Conservation (phyloP, 1,139 yeast genomes). For the Suhomyces yuchorum region DNA sequence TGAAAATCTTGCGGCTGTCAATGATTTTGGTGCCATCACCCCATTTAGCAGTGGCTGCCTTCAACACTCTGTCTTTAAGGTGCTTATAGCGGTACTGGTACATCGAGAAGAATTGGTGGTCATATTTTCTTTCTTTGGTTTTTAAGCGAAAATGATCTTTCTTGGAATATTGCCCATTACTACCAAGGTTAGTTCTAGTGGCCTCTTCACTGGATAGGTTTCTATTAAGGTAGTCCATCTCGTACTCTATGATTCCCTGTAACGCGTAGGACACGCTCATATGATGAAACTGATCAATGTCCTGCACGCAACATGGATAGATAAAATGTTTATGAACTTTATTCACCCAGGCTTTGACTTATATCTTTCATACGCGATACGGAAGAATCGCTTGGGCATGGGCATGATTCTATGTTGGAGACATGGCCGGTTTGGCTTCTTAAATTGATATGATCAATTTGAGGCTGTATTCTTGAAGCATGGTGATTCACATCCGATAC, state of each 20-base stretch:
- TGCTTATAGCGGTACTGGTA: slow-evolving; percentile 64
- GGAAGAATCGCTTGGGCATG: too few relatives aligned
- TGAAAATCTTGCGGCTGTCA: slow-evolving; percentile 37
- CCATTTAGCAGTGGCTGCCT: slow-evolving; percentile 46
- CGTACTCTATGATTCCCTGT: not conserved
- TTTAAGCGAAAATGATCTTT: slow-evolving; percentile 11
- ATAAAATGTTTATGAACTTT: too few relatives aligned
- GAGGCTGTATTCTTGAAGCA: too few relatives aligned
- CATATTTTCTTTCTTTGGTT: slow-evolving; percentile 47
- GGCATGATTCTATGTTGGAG: too few relatives aligned
- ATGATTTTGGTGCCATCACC: slow-evolving; percentile 45
- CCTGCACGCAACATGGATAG: not conserved
- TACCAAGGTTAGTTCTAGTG: not conserved
- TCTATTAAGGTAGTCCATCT: slow-evolving; percentile 10
- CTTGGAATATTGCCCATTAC: slow-evolving; percentile 3
- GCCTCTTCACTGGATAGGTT: slow-evolving; percentile 4
- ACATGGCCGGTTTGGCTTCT: too few relatives aligned
- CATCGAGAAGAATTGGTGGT: slow-evolving; percentile 71
- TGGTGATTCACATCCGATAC: too few relatives aligned
- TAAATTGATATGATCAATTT: too few relatives aligned
- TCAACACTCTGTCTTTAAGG: slow-evolving; percentile 57
- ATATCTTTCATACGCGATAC: too few relatives aligned
- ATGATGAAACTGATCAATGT: not conserved
- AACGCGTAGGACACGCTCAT: not conserved
- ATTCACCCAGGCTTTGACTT: too few relatives aligned